Evolutionary conservation across 371 early-diverging fungal genomes (phyloP), one percentile per base, ranked within the genome.

Genomic region (Saksenaea oblongispora): DNA sequence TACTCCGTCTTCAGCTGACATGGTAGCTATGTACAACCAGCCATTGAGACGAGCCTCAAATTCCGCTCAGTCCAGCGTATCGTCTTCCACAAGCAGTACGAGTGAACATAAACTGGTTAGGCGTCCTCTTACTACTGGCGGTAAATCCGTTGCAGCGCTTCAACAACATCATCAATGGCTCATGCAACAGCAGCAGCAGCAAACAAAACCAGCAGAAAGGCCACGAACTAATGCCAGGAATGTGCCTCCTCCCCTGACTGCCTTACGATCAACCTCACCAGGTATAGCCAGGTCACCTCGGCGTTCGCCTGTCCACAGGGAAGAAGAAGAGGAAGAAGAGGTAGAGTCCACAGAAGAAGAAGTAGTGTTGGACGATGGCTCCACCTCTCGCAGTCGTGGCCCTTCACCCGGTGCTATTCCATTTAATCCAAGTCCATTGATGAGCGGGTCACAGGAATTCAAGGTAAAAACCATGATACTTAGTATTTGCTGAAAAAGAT

Each of bases 91-190:
- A 10, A 47, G 18, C 11, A 47, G 9, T 47, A 22, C 10, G 8
- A 47, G 22, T 22, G 27, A 59, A 26, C 56, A 58, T 54, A 62
- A 62, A 54, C 51, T 62, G 4, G 28, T 63, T n/a, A 54, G 69
- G 9, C 65, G 69, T 24, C 65, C 65, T 44, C 42, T 64, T 3
- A 18, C 22, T 28, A 28, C n/a, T 7, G 57, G 67, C 11, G 72
- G 74, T 7, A 76, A 76, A 54, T 73, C 74, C 1, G 80, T 79
- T 0, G 80, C 80, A 54, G 71, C 70, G 7, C 65, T 79, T 34
- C 76, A 79, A 47, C 74, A 75, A 42, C 76, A 71, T 4, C 73
- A 76, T 54, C 70, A 79, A 67, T 72, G 70, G 69, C 57, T 73
- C 0, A 68, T 70, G 70, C 74, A 74, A 24, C 75, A 75, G 34